Percentiles rank a stretch among this genome's conserved stretches.
These are phyloP conservation scores for Dimargaris cristalligena DNA, from an alignment of 192 early-diverging fungal species.

Conservation along the genomic window DNA sequence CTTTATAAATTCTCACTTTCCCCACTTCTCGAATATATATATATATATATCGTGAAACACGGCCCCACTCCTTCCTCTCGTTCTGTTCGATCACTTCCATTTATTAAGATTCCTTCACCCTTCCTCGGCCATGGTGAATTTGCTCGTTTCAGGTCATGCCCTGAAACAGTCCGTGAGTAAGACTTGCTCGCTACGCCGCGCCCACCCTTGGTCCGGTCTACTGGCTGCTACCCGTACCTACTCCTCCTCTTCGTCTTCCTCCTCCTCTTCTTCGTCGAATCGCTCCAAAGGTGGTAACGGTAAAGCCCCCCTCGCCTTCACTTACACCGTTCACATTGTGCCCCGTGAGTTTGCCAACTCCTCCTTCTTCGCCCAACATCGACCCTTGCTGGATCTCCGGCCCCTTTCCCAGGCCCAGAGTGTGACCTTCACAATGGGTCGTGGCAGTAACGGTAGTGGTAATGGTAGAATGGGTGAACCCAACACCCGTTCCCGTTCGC, in stretches of 20 bases:
- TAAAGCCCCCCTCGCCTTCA: neutral
- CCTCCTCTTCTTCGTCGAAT: neutral
- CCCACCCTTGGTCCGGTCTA: too few relatives aligned
- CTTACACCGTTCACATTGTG: neutral
- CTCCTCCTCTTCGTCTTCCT: neutral
- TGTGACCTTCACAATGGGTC: neutral
- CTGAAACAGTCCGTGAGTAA: too few relatives aligned
- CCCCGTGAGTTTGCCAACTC: conserved; percentile 30
- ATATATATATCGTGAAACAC: too few relatives aligned
- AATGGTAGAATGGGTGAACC: neutral
- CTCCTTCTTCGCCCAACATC: conserved; percentile 39
- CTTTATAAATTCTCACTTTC: too few relatives aligned
- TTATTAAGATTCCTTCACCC: too few relatives aligned
- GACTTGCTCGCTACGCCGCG: too few relatives aligned
- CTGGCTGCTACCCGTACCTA: neutral
- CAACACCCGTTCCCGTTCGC: neutral
- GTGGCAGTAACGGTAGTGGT: neutral
- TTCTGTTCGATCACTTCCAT: too few relatives aligned
- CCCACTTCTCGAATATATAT: too few relatives aligned
- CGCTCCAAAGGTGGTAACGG: neutral
- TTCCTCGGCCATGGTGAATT: too few relatives aligned
- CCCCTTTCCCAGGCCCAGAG: neutral
- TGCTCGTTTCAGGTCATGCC: too few relatives aligned
- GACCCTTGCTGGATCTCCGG: conserved; percentile 30
- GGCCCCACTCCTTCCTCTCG: too few relatives aligned